Percentiles rank a stretch among this genome's conserved stretches.
Evolutionary conservation across 805 yeast genomes (phyloP).

Genomic region (Saccharomycopsis vini): DNA sequence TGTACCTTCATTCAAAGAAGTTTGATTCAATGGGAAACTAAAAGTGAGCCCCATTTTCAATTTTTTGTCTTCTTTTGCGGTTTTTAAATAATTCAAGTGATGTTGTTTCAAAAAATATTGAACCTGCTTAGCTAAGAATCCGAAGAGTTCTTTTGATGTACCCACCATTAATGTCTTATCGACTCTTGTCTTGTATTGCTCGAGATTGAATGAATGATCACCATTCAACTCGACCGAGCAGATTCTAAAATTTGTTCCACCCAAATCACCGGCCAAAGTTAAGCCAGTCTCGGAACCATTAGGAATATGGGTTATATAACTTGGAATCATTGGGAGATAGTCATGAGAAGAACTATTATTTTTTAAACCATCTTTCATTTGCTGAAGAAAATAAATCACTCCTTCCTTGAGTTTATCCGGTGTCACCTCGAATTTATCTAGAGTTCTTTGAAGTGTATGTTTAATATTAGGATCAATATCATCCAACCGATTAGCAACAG

Average conservation of each 20-base stretch:
- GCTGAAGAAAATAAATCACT: constrained; percentile 47
- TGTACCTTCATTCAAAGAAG: constrained; percentile 67
- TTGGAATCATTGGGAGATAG: constrained; percentile 83
- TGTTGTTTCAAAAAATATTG: constrained; percentile 54
- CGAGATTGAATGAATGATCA: constrained; percentile 66
- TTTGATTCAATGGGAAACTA: constrained; percentile 86
- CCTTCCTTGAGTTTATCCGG: constrained; percentile 37
- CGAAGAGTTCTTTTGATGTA: constrained; percentile 58
- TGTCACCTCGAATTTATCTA: constrained; percentile 33
- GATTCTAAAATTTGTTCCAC: constrained; percentile 94
- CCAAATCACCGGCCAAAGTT: constrained; percentile 84
- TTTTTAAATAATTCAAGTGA: constrained; percentile 32
- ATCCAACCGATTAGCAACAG: too few relatives aligned
- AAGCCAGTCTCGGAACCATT: constrained; percentile 79
- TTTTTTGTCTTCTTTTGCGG: background rate
- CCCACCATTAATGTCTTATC: constrained; percentile 70
- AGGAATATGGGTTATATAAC: constrained; percentile 79
- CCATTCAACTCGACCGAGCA: constrained; percentile 77
- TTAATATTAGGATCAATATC: too few relatives aligned
- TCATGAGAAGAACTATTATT: constrained; percentile 31
- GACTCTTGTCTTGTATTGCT: constrained; percentile 70
- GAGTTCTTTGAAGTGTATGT: constrained; percentile 27
- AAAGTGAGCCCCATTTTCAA: constrained; percentile 87
- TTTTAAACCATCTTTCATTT: constrained; percentile 52
- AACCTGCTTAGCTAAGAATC: constrained; percentile 66